Conservation (phyloP, 2,329 filamentous ascomycete genomes). For the Curvularia sp. region DNA sequence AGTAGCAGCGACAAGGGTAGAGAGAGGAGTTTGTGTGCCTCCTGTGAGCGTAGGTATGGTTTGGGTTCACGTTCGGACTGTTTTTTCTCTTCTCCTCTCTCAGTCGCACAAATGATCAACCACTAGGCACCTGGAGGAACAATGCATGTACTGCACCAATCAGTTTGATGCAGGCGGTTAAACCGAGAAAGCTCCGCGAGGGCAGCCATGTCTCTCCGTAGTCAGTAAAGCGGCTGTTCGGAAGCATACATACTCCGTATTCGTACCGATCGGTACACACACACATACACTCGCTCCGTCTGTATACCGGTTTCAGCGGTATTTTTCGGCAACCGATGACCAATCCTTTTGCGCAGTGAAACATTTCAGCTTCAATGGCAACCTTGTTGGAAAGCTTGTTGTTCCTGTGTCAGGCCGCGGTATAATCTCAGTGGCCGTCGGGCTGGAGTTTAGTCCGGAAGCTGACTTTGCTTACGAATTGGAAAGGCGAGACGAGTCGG, state of each 20-base stretch:
- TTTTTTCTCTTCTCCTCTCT: not conserved
- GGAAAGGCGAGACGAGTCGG: constrained; percentile 10
- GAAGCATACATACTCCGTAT: not conserved
- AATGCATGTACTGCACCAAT: not conserved
- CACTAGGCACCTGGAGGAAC: not conserved
- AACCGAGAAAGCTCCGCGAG: not conserved
- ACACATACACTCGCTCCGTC: not conserved
- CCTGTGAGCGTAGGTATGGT: not conserved
- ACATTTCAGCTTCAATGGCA: constrained; percentile 15
- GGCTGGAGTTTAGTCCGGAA: constrained; percentile 3
- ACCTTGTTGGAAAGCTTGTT: constrained; percentile 16
- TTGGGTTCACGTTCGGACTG: not conserved
- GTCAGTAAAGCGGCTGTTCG: not conserved
- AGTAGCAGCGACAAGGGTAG: not conserved
- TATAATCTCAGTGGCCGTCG: not conserved
- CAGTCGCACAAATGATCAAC: not conserved
- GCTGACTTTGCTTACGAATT: constrained; percentile 6
- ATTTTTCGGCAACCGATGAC: not conserved
- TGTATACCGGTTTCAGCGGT: not conserved
- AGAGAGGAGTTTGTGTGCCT: not conserved
- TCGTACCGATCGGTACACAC: not conserved
- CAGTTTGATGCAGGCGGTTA: not conserved
- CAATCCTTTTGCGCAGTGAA: not conserved
- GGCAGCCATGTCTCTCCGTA: not conserved
- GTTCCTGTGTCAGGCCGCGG: constrained; percentile 7